A percentile compares a stretch with the other conserved stretches of the same genome.
Conservation (phyloP, 73 alveolate genomes). For the Uronychia binucleata region DNA sequence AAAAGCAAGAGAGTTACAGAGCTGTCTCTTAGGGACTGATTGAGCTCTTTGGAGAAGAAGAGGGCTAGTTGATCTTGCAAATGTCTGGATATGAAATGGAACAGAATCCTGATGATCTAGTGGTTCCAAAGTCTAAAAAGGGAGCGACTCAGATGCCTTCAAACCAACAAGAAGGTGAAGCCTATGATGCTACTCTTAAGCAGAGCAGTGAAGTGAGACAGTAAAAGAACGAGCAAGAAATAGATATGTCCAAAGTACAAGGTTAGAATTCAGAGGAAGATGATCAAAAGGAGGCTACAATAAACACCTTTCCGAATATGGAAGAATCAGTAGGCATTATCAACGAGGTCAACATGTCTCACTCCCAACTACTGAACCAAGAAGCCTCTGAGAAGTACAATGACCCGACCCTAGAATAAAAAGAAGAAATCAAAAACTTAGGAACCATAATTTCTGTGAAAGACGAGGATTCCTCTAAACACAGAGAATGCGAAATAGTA, state of each 20-base stretch:
- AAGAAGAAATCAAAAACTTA: not conserved
- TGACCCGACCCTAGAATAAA: not conserved
- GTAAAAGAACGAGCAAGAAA: too few species aligned
- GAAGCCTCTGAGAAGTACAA: not conserved
- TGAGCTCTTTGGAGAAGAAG: constrained; percentile 1
- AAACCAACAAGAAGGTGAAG: not conserved
- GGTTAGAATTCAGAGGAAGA: not conserved
- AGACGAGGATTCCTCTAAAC: not conserved
- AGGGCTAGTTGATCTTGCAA: not conserved
- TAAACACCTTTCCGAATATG: not conserved
- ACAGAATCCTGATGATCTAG: not conserved
- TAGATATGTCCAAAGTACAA: too few species aligned
- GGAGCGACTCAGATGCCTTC: not conserved
- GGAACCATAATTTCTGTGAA: not conserved
- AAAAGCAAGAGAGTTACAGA: not conserved
- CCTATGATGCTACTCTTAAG: too few species aligned
- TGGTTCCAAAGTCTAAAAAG: not conserved
- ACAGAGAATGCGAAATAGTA: not conserved
- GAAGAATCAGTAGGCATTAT: not conserved
- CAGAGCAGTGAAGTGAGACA: too few species aligned
- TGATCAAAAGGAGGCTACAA: not conserved
- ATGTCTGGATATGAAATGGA: not conserved
- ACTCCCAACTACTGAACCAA: not conserved
- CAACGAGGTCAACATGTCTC: not conserved
- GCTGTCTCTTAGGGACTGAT: not conserved